Percentiles rank a stretch among this genome's conserved stretches.
These are phyloP conservation scores for Verbena officinalis DNA, from an alignment of 257 asterid species.

Conservation along the genomic window DNA sequence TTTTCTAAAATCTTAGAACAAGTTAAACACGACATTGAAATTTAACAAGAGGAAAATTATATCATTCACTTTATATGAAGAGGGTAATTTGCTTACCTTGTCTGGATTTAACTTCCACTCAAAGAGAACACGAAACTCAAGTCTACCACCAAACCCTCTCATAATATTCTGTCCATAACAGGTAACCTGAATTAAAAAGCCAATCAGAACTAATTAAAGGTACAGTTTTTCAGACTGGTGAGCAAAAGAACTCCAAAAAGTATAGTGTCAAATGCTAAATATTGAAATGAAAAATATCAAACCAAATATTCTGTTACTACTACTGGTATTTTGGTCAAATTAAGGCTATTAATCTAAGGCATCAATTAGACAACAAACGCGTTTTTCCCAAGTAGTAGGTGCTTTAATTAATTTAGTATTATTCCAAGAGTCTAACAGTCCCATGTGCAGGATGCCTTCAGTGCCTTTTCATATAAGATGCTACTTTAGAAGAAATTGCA, in stretches of 20 bases:
- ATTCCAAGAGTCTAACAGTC: neutral
- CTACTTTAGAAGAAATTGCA: neutral
- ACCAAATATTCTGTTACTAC: constrained; percentile 31
- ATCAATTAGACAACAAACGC: constrained; percentile 27
- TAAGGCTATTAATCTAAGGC: constrained; percentile 36
- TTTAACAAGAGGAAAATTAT: neutral
- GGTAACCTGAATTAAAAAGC: constrained; percentile 4
- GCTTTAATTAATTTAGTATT: constrained; percentile 13
- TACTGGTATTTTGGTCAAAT: constrained; percentile 41
- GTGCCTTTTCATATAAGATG: constrained; percentile 8
- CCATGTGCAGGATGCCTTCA: constrained; percentile 6
- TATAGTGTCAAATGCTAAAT: constrained; percentile 37
- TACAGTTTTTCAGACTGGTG: neutral
- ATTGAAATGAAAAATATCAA: constrained; percentile 28
- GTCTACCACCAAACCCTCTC: constrained; percentile 2
- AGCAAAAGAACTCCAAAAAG: constrained; percentile 13
- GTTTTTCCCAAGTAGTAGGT: constrained; percentile 30
- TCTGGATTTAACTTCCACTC: neutral
- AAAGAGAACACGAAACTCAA: neutral
- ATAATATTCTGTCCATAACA: constrained; percentile 13
- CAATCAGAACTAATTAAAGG: constrained; percentile 10
- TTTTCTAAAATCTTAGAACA: neutral
- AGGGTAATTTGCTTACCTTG: neutral
- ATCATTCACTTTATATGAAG: too few species aligned
- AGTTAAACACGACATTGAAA: too few species aligned